These are phyloP conservation scores for Huntiella decipiens DNA, from an alignment of 2,329 filamentous ascomycete genomes.

Conservation along the genomic window DNA sequence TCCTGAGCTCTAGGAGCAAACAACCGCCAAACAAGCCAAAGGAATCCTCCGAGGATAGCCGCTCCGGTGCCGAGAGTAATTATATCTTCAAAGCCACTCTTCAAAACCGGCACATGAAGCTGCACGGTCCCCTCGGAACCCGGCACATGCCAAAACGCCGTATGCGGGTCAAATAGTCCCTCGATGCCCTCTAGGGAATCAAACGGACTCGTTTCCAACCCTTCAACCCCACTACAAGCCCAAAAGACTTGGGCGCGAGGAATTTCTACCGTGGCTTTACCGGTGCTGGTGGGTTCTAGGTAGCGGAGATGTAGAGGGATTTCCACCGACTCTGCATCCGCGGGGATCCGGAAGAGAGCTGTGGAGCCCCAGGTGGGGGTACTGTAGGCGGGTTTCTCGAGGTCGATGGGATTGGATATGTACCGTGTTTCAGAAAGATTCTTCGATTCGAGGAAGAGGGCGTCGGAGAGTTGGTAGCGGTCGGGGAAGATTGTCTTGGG, in stretches of 20 bases:
- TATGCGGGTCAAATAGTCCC: constrained; percentile 52
- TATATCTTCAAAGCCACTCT: constrained; percentile 28
- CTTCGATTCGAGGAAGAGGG: constrained; percentile 62
- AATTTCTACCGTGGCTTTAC: constrained; percentile 36
- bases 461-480: constrained; percentile 63
- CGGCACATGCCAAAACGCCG: constrained; percentile 61
- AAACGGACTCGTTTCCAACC: constrained; percentile 62
- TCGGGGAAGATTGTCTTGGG: constrained; percentile 71
- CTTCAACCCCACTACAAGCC: constrained; percentile 56
- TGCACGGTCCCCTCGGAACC: constrained; percentile 21
- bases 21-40: constrained; percentile 50
- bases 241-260: constrained; percentile 79
- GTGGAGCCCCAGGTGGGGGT: constrained; percentile 60
- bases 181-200: constrained; percentile 76
- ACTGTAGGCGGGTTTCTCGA: constrained; percentile 77
- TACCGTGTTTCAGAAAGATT: constrained; percentile 52
- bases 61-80: constrained; percentile 36
- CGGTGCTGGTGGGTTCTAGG: constrained; percentile 39
- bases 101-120: constrained; percentile 44
- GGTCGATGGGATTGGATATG: constrained; percentile 59
- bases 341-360: constrained; percentile 54
- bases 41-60: constrained; percentile 43
- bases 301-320: constrained; percentile 80
- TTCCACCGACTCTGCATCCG: constrained; percentile 41
- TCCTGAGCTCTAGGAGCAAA: constrained; percentile 12